Evolutionary conservation across 768 basidiomycete species (phyloP), one percentile per base, ranked within the genome.

Genomic region (Pulveroboletus sp.): DNA sequence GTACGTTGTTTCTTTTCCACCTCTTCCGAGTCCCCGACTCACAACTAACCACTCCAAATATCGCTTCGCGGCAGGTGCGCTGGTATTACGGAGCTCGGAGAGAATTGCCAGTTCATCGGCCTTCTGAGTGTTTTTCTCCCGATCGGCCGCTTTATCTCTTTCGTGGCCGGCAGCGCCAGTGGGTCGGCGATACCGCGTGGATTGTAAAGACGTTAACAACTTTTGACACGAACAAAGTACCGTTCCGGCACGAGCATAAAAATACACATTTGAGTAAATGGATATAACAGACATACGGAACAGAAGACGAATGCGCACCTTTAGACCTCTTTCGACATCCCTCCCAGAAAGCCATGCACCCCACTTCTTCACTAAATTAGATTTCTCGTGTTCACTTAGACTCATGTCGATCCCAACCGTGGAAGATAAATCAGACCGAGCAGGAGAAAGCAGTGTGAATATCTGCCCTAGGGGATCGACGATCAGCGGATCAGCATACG

Each of bases 1-100:
- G 15, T 51, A 53, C 6, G 28, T n/a, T 15, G 53, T 54, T 18
- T 65, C 63, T 27, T 55, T 65, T 9, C 63, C 60, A 27, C 57
- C 46, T 27, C 51, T 62, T 44, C 60, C 62, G 7, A 59, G 51
- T 9, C 82, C 78, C 55, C 81, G 80, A 47, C 80, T 78, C 21
- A 95, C 68, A 3, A 94, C 82, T 1, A 94, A 70, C 65, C 91
- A 82, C 61, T 95, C 93, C 4, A 96, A 72, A 63, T 83, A 94
- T 54, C 80, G 78, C 32, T 76, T 73, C 2, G 81, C 90, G 17
- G 85, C 86, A 69, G 52, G 40, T 18, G 30, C 6, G 15, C 46
- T 59, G 8, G 50, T 56, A 45, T 51, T 51, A 26, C 62, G 57
- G 17, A 67, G 59, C 42, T 69, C 60, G 32, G 65, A 65, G 38